A percentile compares a stretch with the other conserved stretches of the same genome.
Conservation (phyloP, 2,329 filamentous ascomycete genomes). For the Arthrobotrys conoides region DNA sequence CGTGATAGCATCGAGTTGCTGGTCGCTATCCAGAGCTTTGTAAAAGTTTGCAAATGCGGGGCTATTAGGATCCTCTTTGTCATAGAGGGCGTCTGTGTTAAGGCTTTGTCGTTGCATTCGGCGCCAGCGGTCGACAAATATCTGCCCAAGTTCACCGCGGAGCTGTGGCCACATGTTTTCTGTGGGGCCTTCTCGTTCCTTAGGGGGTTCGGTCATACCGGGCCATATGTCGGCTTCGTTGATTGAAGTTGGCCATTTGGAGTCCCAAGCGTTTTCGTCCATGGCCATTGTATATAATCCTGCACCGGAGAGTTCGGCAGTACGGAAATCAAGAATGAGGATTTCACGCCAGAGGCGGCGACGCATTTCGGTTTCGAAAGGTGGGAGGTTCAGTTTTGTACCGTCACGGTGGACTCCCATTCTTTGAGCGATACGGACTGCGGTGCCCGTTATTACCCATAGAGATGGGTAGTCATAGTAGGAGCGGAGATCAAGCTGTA, state of each 20-base stretch:
- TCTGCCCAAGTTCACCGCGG: conserved; percentile 68
- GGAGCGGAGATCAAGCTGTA: conserved; percentile 65
- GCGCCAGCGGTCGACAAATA: conserved; percentile 64
- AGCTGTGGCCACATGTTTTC: conserved; percentile 68
- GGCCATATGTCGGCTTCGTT: conserved; percentile 56
- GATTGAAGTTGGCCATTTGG: conserved; percentile 34
- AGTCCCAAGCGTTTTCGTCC: conserved; percentile 58
- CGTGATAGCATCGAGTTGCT: conserved; percentile 68
- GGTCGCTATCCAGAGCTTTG: conserved; percentile 65
- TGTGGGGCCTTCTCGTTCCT: conserved; percentile 44
- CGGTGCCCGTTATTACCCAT: conserved; percentile 76
- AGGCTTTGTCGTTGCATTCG: conserved; percentile 28
- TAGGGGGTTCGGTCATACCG: conserved; percentile 46
- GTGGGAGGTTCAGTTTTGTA: conserved; percentile 70
- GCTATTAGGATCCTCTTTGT: conserved; percentile 37
- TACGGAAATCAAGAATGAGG: conserved; percentile 74
- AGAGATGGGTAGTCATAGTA: conserved; percentile 70
- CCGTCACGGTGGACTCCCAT: conserved; percentile 75
- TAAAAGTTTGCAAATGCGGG: conserved; percentile 59
- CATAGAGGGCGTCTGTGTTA: conserved; percentile 39
- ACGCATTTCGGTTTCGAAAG: conserved; percentile 74
- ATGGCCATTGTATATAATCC: conserved; percentile 67
- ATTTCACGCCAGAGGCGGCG: conserved; percentile 76
- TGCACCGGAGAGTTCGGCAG: conserved; percentile 72
- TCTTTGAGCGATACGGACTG: conserved; percentile 74